Percentiles rank a stretch among this genome's conserved stretches.
Evolutionary conservation across 805 yeast genomes (phyloP).

Genomic region (Starmerella geochares): DNA sequence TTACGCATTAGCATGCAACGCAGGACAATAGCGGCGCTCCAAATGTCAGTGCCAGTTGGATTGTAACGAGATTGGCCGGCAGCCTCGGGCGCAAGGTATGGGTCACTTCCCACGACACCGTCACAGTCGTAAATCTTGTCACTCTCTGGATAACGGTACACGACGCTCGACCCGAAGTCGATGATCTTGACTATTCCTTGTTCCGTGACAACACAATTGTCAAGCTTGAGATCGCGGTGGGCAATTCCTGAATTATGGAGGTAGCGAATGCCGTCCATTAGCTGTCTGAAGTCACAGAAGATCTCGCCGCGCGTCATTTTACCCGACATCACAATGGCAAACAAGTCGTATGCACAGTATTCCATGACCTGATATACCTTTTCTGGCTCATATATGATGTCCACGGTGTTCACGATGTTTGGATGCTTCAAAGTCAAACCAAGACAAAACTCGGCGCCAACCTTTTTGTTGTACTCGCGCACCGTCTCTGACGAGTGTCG

Average conservation of each 20-base stretch:
- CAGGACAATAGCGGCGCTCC: conserved; percentile 86
- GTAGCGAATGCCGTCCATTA: conserved; percentile 69
- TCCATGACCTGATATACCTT: conserved; percentile 87
- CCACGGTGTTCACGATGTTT: conserved; percentile 82
- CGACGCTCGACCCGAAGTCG: conserved; percentile 90
- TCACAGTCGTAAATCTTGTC: conserved; percentile 62
- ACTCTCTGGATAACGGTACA: conserved; percentile 76
- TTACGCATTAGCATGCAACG: conserved; percentile 86
- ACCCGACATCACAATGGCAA: conserved; percentile 89
- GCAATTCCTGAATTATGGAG: conserved; percentile 73
- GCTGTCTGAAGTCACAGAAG: conserved; percentile 82
- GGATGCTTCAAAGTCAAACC: conserved; percentile 85
- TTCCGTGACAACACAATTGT: conserved; percentile 77
- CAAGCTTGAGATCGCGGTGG: conserved; percentile 83
- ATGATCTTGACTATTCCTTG: conserved; percentile 82
- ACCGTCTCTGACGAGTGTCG: conserved; percentile 62
- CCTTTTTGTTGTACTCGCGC: conserved; percentile 81
- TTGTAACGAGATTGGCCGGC: conserved; percentile 72
- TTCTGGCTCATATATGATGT: conserved; percentile 79
- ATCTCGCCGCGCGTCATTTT: conserved; percentile 73
- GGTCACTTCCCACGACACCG: conserved; percentile 82
- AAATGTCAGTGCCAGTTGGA: conserved; percentile 86
- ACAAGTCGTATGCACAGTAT: conserved; percentile 83
- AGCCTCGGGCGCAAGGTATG: conserved; percentile 87
- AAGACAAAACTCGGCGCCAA: conserved; percentile 88